phyloP scores from a whole-genome alignment of 148 eudicot genomes.

The Arctostaphylos glauca region DNA sequence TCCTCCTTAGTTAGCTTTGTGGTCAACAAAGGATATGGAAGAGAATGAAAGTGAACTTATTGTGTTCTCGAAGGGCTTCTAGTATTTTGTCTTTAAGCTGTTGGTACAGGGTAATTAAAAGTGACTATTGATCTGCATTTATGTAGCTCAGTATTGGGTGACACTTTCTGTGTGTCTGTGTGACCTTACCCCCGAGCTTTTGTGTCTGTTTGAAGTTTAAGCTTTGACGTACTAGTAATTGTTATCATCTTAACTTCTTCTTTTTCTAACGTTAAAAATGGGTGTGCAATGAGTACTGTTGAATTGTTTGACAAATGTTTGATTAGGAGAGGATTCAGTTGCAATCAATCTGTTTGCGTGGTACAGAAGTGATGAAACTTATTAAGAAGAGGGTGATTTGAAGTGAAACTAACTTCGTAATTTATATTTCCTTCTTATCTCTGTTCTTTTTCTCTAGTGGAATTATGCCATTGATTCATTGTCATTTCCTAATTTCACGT shows the following conservation, averaged over 20 bases:
- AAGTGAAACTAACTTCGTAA: background rate
- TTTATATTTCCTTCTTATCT: background rate
- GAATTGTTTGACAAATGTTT: background rate
- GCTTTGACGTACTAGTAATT: background rate
- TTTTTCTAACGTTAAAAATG: background rate
- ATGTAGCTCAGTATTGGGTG: slow-evolving; percentile 4
- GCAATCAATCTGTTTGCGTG: background rate
- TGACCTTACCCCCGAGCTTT: background rate
- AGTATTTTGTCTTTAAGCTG: background rate
- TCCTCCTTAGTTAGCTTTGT: too few relatives aligned
- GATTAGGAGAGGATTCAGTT: background rate
- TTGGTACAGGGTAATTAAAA: background rate
- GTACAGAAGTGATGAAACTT: background rate
- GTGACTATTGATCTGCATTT: background rate
- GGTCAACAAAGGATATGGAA: too few relatives aligned
- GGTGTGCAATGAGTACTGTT: background rate
- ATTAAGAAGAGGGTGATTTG: background rate
- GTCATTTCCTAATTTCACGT: background rate
- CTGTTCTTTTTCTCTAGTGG: background rate
- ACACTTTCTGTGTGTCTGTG: background rate
- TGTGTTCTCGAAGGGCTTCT: background rate
- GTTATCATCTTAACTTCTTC: background rate
- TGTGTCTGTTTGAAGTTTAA: background rate
- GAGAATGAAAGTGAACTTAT: background rate
- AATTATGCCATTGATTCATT: background rate